These are phyloP conservation scores for Emericellopsis atlantica DNA, from an alignment of 2,329 filamentous ascomycete genomes.

Conservation along the genomic window DNA sequence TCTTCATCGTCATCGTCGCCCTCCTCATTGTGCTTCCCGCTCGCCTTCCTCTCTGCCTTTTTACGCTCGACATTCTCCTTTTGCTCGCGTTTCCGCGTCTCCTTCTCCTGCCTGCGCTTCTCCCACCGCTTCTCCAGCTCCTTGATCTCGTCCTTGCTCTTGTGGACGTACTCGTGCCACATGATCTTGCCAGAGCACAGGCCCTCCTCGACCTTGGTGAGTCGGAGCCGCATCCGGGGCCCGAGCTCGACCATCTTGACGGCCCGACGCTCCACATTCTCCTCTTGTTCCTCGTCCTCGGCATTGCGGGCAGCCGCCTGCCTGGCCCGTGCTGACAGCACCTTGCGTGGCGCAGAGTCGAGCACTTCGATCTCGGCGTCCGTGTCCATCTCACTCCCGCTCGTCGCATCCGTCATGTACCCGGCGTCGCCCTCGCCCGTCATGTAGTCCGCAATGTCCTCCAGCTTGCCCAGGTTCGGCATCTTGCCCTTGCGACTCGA, in stretches of 20 bases:
- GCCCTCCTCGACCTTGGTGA: slow-evolving; percentile 95
- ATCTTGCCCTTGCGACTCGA: slow-evolving; percentile 54
- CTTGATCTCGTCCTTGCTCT: slow-evolving; percentile 65
- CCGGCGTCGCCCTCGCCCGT: slow-evolving; percentile 70
- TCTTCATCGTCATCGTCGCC: slow-evolving; percentile 20
- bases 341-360: slow-evolving; percentile 49
- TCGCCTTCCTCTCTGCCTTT: slow-evolving; percentile 33
- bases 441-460: slow-evolving; percentile 91
- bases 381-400: slow-evolving; percentile 84
- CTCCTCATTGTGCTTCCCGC: slow-evolving; percentile 20
- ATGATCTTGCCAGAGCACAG: slow-evolving; percentile 81
- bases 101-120: slow-evolving; percentile 65
- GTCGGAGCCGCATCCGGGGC: slow-evolving; percentile 73
- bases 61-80: slow-evolving; percentile 87
- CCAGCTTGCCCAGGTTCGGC: slow-evolving; percentile 80
- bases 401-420: slow-evolving; percentile 75
- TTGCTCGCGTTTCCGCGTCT: slow-evolving; percentile 67
- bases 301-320: slow-evolving; percentile 25
- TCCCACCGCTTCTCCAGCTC: slow-evolving; percentile 78
- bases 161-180: slow-evolving; percentile 95
- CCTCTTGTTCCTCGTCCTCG: slow-evolving; percentile 29
- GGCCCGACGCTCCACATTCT: slow-evolving; percentile 66
- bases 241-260: slow-evolving; percentile 90
- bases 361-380: slow-evolving; percentile 89
- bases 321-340: slow-evolving; percentile 40